These are phyloP conservation scores for Recurvomyces mirabilis DNA, from an alignment of 495 filamentous ascomycete species.

Conservation along the genomic window DNA sequence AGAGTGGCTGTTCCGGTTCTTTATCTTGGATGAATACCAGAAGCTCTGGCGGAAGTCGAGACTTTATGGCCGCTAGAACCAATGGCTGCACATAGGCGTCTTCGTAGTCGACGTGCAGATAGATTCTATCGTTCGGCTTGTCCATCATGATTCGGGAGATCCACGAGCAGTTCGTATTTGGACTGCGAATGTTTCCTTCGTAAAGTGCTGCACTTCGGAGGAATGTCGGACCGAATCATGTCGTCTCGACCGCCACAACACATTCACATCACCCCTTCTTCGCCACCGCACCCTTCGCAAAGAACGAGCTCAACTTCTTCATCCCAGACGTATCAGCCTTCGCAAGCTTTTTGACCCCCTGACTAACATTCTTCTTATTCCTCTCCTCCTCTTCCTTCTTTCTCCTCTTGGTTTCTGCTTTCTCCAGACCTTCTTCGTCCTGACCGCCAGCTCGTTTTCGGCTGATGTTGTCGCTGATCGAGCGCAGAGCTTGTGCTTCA, in stretches of 20 bases:
- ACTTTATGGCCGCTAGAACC: conserved; percentile 57
- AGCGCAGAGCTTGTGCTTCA: conserved; percentile 56
- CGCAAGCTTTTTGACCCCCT: conserved; percentile 62
- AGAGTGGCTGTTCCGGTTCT: conserved; percentile 33
- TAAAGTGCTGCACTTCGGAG: no score
- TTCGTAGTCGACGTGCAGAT: conserved; percentile 71
- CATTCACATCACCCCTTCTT: neutral
- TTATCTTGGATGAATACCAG: conserved; percentile 37
- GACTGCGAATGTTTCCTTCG: neutral
- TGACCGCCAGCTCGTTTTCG: conserved; percentile 57
- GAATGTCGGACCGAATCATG: no score
- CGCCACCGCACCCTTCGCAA: conserved; percentile 50
- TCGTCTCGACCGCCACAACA: neutral
- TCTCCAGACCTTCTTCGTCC: conserved; percentile 50
- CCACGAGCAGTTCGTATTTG: neutral
- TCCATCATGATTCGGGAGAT: neutral
- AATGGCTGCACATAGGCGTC: conserved; percentile 78
- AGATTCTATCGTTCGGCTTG: conserved; percentile 31
- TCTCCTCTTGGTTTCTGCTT: conserved; percentile 47
- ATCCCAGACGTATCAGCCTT: conserved; percentile 87
- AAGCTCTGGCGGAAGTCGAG: conserved; percentile 41
- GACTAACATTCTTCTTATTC: conserved; percentile 57
- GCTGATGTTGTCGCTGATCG: conserved; percentile 55
- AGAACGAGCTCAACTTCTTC: conserved; percentile 95
- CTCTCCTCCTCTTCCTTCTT: conserved; percentile 67